Evolutionary conservation across 352 stramenopile genomes (phyloP).

Genomic region (Elongisporangium prolatum): DNA sequence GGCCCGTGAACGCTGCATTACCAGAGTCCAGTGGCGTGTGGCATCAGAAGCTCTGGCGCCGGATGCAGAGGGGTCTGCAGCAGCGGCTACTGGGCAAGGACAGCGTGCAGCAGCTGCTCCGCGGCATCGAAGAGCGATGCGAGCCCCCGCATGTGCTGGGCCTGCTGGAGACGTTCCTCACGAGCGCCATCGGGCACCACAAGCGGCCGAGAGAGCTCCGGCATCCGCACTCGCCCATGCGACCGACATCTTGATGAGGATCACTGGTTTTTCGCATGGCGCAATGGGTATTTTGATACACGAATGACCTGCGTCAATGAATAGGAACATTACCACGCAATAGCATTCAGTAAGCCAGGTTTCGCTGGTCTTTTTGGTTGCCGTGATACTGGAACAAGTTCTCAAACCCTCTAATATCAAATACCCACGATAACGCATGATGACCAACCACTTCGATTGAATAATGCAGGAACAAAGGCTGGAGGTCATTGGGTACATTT

Average conservation of each 20-base stretch:
- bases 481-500: neutral
- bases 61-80: constrained; percentile 39
- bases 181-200: neutral
- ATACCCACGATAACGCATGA: neutral
- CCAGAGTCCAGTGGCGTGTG: constrained; percentile 18
- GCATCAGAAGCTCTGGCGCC: constrained; percentile 40
- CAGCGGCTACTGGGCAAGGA: constrained; percentile 52
- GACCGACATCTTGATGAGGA: neutral
- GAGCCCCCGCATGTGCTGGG: constrained; percentile 22
- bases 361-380: neutral
- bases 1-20: neutral
- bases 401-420: neutral
- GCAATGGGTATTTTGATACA: neutral
- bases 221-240: neutral
- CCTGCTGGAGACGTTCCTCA: constrained; percentile 47
- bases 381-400: neutral
- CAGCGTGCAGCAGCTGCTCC: constrained; percentile 45
- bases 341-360: too few species aligned
- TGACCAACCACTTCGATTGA: neutral
- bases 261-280: neutral
- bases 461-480: neutral
- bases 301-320: neutral
- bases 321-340: too few species aligned
- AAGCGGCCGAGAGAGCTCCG: neutral
- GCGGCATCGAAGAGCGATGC: constrained; percentile 31